Conservation (phyloP, 805 yeast species). For the Brettanomyces anomalus region DNA sequence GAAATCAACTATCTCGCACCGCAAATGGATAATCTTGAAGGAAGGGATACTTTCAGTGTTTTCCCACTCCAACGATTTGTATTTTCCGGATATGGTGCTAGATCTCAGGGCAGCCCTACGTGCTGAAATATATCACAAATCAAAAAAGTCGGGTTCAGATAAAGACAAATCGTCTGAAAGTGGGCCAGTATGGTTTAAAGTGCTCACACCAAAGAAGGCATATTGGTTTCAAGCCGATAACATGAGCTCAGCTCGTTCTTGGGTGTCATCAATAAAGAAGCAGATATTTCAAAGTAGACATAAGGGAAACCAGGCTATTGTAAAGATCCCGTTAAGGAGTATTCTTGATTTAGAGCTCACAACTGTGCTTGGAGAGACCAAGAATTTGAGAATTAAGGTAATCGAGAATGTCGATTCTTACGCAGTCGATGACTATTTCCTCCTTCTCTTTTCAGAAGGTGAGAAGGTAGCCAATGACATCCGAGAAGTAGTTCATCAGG, state of each 20-base stretch:
- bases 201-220: conserved; percentile 48
- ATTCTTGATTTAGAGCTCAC: conserved; percentile 53
- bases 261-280: conserved; percentile 71
- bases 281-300: conserved; percentile 69
- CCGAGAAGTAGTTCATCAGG: conserved; percentile 29
- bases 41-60: conserved; percentile 63
- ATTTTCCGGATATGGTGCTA: conserved; percentile 72
- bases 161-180: conserved; percentile 11
- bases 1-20: conserved; percentile 30
- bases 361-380: conserved; percentile 45
- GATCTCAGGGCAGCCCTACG: conserved; percentile 57
- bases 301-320: conserved; percentile 59
- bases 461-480: conserved; percentile 33
- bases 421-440: conserved; percentile 59
- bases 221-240: conserved; percentile 70
- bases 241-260: conserved; percentile 60
- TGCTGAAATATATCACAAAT: conserved; percentile 39
- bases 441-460: conserved; percentile 56
- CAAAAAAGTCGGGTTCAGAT: conserved; percentile 7
- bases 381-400: conserved; percentile 52
- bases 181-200: conserved; percentile 39
- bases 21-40: conserved; percentile 77
- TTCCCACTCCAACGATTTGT: conserved; percentile 65
- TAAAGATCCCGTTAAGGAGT: conserved; percentile 68
- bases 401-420: conserved; percentile 43